Percentiles rank a stretch among this genome's conserved stretches.
Evolutionary conservation across 352 stramenopile genomes (phyloP).

Genomic region (Globisporangium sylvaticum): DNA sequence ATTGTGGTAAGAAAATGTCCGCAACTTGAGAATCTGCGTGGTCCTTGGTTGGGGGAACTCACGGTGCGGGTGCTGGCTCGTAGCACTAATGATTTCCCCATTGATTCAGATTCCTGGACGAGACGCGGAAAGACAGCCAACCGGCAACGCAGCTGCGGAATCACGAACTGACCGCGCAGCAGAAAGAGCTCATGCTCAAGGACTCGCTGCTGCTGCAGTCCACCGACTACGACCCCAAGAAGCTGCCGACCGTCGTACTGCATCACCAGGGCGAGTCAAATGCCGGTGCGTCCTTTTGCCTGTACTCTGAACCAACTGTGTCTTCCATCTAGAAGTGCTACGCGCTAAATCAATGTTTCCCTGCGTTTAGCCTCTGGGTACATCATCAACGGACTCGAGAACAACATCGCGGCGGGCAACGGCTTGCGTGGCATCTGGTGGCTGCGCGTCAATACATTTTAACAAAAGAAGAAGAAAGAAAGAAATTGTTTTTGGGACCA

Average conservation of each 20-base stretch:
- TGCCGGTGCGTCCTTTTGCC: conserved; percentile 28
- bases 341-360: neutral
- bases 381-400: conserved; percentile 84
- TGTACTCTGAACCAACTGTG: neutral
- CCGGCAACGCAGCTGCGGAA: conserved; percentile 1
- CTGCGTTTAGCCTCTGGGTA: conserved; percentile 42
- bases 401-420: conserved; percentile 78
- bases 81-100: too few species aligned
- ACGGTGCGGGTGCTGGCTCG: too few species aligned
- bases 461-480: neutral
- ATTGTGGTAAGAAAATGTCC: too few species aligned
- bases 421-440: conserved; percentile 75
- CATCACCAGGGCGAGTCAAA: conserved; percentile 73
- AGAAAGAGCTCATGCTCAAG: conserved; percentile 40
- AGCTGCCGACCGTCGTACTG: conserved; percentile 63
- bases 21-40: too few species aligned
- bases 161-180: conserved; percentile 16
- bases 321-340: neutral
- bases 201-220: conserved; percentile 60
- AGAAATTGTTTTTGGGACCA: neutral
- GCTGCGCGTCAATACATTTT: conserved; percentile 77
- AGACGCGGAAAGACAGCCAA: conserved; percentile 16
- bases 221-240: conserved; percentile 67
- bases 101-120: conserved; percentile 23
- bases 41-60: too few species aligned